A percentile compares a stretch with the other conserved stretches of the same genome.
These are phyloP conservation scores for Sextonia rubra DNA, from an alignment of 164 flowering plant species.

Conservation along the genomic window DNA sequence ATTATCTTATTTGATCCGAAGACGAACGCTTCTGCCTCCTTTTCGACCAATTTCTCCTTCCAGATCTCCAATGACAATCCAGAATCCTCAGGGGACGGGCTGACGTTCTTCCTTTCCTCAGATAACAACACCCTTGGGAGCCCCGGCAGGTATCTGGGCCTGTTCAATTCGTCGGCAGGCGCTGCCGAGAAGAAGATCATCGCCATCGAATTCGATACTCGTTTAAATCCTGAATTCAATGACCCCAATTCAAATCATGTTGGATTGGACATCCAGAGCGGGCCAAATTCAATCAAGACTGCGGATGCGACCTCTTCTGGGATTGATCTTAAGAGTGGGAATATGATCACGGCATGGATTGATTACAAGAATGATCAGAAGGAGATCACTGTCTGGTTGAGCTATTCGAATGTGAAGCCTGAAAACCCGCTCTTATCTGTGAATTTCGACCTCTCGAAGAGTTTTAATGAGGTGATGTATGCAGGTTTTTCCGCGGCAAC, in stretches of 20 bases:
- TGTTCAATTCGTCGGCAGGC: slow-evolving; percentile 58
- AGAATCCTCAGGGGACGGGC: slow-evolving; percentile 68
- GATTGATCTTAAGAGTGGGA: slow-evolving; percentile 71
- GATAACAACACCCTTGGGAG: slow-evolving; percentile 58
- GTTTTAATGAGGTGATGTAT: slow-evolving; percentile 46
- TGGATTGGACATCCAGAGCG: slow-evolving; percentile 63
- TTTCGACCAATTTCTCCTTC: slow-evolving; percentile 67
- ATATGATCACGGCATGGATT: slow-evolving; percentile 69
- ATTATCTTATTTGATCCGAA: slow-evolving; percentile 45
- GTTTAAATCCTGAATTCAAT: slow-evolving; percentile 41
- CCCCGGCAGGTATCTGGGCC: slow-evolving; percentile 74
- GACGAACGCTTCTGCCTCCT: slow-evolving; percentile 65
- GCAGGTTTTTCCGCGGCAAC: slow-evolving; percentile 85
- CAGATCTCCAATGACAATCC: slow-evolving; percentile 52
- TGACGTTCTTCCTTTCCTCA: slow-evolving; percentile 69
- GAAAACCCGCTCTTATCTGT: slow-evolving; percentile 38
- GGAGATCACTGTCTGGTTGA: slow-evolving; percentile 52
- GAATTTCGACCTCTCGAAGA: slow-evolving; percentile 47
- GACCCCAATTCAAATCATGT: slow-evolving; percentile 76
- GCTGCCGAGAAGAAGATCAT: slow-evolving; percentile 48
- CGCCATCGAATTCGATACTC: slow-evolving; percentile 83
- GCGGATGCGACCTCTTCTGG: slow-evolving; percentile 30
- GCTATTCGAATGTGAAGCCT: slow-evolving; percentile 56
- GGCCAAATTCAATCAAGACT: slow-evolving; percentile 46
- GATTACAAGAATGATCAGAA: slow-evolving; percentile 50